Base-by-base conservation (phyloP, 2,329 filamentous ascomycete genomes). In the Penicillium expansum region DNA sequence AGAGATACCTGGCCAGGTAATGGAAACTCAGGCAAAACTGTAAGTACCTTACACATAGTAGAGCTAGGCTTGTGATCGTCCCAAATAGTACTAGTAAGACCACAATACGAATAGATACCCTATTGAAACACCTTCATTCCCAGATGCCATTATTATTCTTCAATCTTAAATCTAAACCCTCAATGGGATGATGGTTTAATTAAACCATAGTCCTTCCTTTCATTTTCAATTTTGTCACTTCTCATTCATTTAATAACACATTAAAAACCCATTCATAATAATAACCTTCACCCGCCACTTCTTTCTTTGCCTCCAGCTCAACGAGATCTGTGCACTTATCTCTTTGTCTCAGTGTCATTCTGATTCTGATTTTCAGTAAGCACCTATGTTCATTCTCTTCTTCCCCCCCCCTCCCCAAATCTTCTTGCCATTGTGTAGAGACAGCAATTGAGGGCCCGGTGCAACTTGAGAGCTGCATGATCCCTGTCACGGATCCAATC, bases 401-500 rank as follows among this genome's bases (percentile, higher is more conserved):
- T 20, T 14, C n/a, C n/a, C n/a, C n/a, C 11, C 41, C 18, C 35
- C 30, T 14, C 20, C 8, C 29, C 9, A 14, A 44, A 51, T 33
- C 51, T 39, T 27, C 18, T 52, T 18, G 32, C 8, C 13, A 30
- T 44, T 32, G 42, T 33, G 38, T 2, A 48, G 18, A 48, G 33
- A 48, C 18, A 48, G 63, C 65, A 64, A 59, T 55, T 55, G 62
- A 58, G 56, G 56, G 52, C 44, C 58, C 50, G 57, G 67, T 69
- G 63, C 64, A 57, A 69, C 67, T 63, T 58, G 44, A 53, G 56
- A 60, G 57, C 62, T 66, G 65, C 65, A 67, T 60, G 64, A 71
- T 70, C 69, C 69, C 68, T 71, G 69, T 66, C 63, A 67, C 64
- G 66, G 64, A 68, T 68, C 63, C 64, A 61, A 67, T 63, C 52